Conservation (phyloP, 495 filamentous ascomycete genomes). For the Hyaloscypha variabilis region DNA sequence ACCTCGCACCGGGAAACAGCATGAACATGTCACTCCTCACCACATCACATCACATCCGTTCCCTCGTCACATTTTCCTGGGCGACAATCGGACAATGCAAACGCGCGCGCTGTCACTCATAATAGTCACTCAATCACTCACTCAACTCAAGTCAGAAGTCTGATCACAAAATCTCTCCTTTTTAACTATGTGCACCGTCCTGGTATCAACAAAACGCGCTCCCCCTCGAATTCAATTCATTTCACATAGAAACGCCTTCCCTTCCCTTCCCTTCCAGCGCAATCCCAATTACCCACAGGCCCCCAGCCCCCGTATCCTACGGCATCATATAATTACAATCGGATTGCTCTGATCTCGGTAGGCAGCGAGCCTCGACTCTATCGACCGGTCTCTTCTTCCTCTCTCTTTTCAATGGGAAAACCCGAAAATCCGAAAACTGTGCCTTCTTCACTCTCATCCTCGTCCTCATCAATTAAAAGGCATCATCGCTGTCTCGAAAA, state of each 20-base stretch:
- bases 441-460: background rate
- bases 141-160: background rate
- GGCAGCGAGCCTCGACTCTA: background rate
- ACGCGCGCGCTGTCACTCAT: background rate
- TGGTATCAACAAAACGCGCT: constrained; percentile 3
- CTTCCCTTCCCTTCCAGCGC: background rate
- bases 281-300: background rate
- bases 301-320: background rate
- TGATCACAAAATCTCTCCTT: background rate
- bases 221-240: background rate
- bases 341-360: background rate
- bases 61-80: background rate
- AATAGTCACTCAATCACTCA: background rate
- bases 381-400: background rate
- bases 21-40: constrained; percentile 1
- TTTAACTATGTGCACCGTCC: background rate
- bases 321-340: constrained; percentile 6
- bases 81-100: constrained; percentile 9
- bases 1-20: background rate
- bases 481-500: background rate
- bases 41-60: constrained; percentile 12
- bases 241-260: background rate
- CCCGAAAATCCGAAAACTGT: background rate
- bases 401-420: background rate
- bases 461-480: constrained; percentile 4